Percentiles rank a stretch among this genome's conserved stretches.
These are phyloP conservation scores for Helianthus tuberosus DNA, from an alignment of 129 eudicot genomes.

Conservation along the genomic window DNA sequence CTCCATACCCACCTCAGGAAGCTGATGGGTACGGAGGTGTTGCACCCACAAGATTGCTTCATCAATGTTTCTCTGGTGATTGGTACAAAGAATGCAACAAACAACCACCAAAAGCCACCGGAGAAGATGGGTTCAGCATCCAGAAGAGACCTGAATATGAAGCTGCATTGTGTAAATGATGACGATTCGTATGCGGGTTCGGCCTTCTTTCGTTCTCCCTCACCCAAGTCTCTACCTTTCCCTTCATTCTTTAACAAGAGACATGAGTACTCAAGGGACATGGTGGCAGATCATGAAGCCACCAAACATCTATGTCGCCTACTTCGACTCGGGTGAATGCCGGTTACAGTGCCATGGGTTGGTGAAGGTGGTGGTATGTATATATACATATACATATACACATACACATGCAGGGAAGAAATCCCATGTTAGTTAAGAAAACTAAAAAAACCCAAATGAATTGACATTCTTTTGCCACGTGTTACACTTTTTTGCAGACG, in stretches of 20 bases:
- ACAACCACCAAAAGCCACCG: conserved; percentile 4
- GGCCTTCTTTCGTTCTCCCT: conserved; percentile 51
- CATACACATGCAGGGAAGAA: not conserved
- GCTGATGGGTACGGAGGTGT: conserved; percentile 49
- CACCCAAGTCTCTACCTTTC: conserved; percentile 52
- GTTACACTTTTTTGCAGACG: too few species aligned
- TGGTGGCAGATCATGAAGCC: conserved; percentile 36
- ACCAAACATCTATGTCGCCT: conserved; percentile 44
- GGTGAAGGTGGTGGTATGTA: conserved; percentile 27
- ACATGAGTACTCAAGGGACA: conserved; percentile 18
- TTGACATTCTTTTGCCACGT: too few species aligned
- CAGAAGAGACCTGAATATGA: conserved; percentile 26
- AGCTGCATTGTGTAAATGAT: not conserved
- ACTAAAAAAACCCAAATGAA: too few species aligned
- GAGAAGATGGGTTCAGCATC: conserved; percentile 33
- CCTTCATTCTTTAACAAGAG: conserved; percentile 59
- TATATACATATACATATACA: not conserved
- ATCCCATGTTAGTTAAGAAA: too few species aligned
- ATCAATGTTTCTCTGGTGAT: conserved; percentile 16
- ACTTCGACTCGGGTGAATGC: conserved; percentile 50
- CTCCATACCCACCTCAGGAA: conserved; percentile 33
- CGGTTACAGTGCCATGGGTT: conserved; percentile 1
- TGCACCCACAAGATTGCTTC: conserved; percentile 36
- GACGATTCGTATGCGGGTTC: conserved; percentile 57
- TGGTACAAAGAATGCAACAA: not conserved